A percentile compares a stretch with the other conserved stretches of the same genome.
Evolutionary conservation across 257 asterid species (phyloP).

Genomic region (Forsythia suspensa): DNA sequence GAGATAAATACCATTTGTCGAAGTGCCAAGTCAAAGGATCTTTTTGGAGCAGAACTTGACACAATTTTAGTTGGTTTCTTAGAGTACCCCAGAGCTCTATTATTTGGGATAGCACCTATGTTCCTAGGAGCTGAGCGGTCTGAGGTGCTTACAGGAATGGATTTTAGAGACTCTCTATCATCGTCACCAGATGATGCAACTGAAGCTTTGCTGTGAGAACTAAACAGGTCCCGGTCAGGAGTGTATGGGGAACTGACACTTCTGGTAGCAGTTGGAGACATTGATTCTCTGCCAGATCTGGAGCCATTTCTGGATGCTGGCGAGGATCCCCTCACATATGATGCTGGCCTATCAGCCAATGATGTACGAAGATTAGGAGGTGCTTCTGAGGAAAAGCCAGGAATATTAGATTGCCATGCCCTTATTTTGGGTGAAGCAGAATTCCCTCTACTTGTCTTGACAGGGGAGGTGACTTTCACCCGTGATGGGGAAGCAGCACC

Average conservation of each 20-base stretch:
- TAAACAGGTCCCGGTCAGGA: conserved; percentile 70
- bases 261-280: conserved; percentile 91
- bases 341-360: conserved; percentile 87
- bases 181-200: conserved; percentile 90
- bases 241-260: conserved; percentile 75
- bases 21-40: conserved; percentile 83
- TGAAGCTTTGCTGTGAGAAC: conserved; percentile 76
- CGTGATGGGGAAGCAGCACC: conserved; percentile 42
- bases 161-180: conserved; percentile 71
- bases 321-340: conserved; percentile 91
- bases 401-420: conserved; percentile 89
- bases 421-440: conserved; percentile 82
- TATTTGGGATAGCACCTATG: conserved; percentile 43
- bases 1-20: conserved; percentile 70
- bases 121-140: conserved; percentile 59
- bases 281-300: conserved; percentile 80
- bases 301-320: conserved; percentile 88
- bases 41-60: conserved; percentile 83
- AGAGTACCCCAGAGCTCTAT: conserved; percentile 49
- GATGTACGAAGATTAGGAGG: conserved; percentile 99
- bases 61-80: conserved; percentile 61
- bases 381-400: conserved; percentile 85
- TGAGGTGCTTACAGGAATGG: conserved; percentile 52
- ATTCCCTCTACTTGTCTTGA: conserved; percentile 71
- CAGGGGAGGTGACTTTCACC: conserved; percentile 81